Conservation (phyloP, 345 rosid genomes). For the Euphorbia pulcherrima region DNA sequence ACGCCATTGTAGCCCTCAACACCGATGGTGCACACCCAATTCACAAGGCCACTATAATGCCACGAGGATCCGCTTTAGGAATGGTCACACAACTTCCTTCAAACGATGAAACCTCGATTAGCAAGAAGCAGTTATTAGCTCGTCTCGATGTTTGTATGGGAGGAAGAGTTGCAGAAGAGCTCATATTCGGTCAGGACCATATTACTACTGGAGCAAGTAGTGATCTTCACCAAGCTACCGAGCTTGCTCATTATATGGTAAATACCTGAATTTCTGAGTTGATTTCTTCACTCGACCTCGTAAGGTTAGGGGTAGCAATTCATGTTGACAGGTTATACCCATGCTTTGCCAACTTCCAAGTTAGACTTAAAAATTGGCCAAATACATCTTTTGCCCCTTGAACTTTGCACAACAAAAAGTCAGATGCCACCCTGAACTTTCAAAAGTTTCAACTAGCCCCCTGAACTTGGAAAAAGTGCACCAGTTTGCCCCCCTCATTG, state of each 20-base stretch:
- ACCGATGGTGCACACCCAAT: constrained; percentile 92
- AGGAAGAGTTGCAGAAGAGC: constrained; percentile 99
- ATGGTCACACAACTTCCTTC: constrained; percentile 99
- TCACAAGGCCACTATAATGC: constrained; percentile 98
- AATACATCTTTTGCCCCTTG: no score
- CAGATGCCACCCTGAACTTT: no score
- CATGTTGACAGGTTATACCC: no score
- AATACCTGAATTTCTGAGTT: background rate
- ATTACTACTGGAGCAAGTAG: constrained; percentile 97
- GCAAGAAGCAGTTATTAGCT: constrained; percentile 93
- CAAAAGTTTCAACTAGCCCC: no score
- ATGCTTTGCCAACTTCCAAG: no score
- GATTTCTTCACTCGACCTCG: background rate
- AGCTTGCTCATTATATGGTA: constrained; percentile 96
- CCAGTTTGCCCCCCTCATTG: no score
- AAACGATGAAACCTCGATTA: constrained; percentile 85
- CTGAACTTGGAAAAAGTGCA: no score
- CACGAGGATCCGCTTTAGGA: constrained; percentile 97
- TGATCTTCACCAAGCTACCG: constrained; percentile 87
- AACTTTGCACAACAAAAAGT: no score
- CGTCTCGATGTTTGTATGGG: constrained; percentile 99
- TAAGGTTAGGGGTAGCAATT: background rate
- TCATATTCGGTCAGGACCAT: constrained; percentile 82
- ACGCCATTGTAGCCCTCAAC: constrained; percentile 89
- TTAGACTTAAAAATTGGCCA: no score